Base-by-base conservation (phyloP, 208 protist species). In the Trypanosoma lewisi region DNA sequence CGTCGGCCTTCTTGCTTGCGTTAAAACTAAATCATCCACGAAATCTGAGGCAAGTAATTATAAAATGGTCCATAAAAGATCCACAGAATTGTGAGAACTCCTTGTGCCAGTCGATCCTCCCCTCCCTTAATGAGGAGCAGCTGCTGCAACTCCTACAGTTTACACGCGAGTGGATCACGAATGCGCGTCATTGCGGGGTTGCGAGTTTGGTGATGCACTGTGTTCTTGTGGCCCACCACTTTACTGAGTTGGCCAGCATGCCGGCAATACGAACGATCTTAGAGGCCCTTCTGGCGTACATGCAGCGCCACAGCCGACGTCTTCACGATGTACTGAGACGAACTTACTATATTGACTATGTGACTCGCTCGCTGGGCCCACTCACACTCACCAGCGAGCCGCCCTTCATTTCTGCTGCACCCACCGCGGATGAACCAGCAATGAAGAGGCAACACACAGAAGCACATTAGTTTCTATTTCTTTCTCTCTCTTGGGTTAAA, bases 291-390 rank as follows among this genome's bases (percentile, higher is more conserved):
- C 70, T 95, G 12, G 79, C 89, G 36, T 95, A 97, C 87, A 75
- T 78, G 33, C 75, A 70, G 39, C 77, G 86, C 50, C 92, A 97
- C 82, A 90, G 83, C 34, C 87, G 89, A 58, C 89, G 92, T 11
- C 77, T 91, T 60, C 85, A 91, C 49, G 80, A 91, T 21, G 64
- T 86, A 60, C 76, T 94, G 57, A 78, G 80, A 6, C 82, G 82
- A 19, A 93, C 85, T n/a, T 94, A 97, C 72, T 94, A 95, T 73
- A 78, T 97, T 62, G 88, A 94, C 66, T 94, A 92, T 58, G 69
- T 97, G 45, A 90, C 87, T 33, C 89, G 71, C 14, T 57, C 72
- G 8, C 36, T 89, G 11, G 53, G 72, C 0, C 85, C 80, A 16
- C 77, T 78, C 23, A 78, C 70, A 17, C 77, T 95, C 31, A 93